These are phyloP conservation scores for Hydnum rufescens DNA, from an alignment of 768 basidiomycete genomes.

Conservation along the genomic window DNA sequence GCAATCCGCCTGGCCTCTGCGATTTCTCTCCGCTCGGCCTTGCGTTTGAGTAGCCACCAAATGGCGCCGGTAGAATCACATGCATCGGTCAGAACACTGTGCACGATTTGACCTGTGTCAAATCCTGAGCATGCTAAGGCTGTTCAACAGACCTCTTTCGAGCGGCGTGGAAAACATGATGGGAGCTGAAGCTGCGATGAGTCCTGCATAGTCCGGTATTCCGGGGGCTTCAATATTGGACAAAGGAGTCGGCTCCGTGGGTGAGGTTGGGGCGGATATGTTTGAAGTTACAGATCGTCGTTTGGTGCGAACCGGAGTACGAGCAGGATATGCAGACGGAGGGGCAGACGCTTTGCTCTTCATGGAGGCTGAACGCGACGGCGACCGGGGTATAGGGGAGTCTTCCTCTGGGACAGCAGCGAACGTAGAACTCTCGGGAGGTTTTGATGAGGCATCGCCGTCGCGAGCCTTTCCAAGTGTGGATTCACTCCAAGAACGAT, in stretches of 20 bases:
- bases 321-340: constrained; percentile 44
- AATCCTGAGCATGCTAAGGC: constrained; percentile 59
- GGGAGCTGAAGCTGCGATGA: constrained; percentile 33
- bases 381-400: background rate
- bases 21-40: constrained; percentile 39
- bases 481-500: background rate
- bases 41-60: constrained; percentile 93
- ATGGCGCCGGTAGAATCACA: constrained; percentile 80
- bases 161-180: constrained; percentile 73
- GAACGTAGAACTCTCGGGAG: background rate
- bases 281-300: constrained; percentile 83
- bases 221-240: constrained; percentile 23
- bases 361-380: constrained; percentile 1
- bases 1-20: constrained; percentile 8
- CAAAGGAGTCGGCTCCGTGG: constrained; percentile 6
- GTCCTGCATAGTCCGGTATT: constrained; percentile 15
- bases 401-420: constrained; percentile 9
- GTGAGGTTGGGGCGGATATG: constrained; percentile 12
- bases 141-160: constrained; percentile 64
- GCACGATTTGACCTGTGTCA: constrained; percentile 88
- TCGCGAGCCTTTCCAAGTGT: background rate
- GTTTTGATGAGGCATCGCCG: background rate
- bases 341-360: constrained; percentile 12
- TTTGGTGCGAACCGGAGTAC: constrained; percentile 90
- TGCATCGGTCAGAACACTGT: constrained; percentile 77